Base-by-base conservation (phyloP, 2,329 filamentous ascomycete species). In the Phialemonium atrogriseum region DNA sequence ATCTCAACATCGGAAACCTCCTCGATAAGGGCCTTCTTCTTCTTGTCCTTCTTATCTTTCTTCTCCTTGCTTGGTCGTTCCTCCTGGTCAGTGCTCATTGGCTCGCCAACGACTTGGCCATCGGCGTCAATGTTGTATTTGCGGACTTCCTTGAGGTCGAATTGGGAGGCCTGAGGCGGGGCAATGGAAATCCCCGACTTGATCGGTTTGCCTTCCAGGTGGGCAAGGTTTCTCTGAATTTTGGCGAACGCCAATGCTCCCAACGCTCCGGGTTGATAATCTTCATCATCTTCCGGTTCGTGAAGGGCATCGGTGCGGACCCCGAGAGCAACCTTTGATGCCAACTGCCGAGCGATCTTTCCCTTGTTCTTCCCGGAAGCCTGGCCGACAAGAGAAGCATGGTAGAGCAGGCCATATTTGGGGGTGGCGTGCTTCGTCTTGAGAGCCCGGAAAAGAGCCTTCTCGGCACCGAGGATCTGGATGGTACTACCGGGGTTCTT, bases 371-470 rank as follows among this genome's bases (percentile, higher is more conserved):
- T 89, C 51, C 91, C 91, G 13, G 85, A 94, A 18, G 91, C 91
- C 66, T 98, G 91, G 26, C 91, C 93, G 44, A 98, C 93, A 27
- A 98, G 75, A 17, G 85, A 91, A 29, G 84, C 83, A 61, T 94
- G 84, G 65, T 91, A 93, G 56, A 93, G 85, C 43, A 94, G 73
- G 73, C 91, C 91, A 52, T 96, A 98, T 64, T 96, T 98, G 54
- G 91, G 91, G 23, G 91, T 98, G 54, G 95, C 87, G 61, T 96
- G 89, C 73, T 98, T 96, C 30, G 91, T 98, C 77, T 98, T 98
- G 42, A 98, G 72, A 13, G 91, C 91, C 52, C 91, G 80, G 80
- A 98, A 98, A 26, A 98, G 77, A 7, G 91, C 91, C 73, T 98
- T 98, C 68, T 98, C 91, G 38, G 91, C 91, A 68, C 91, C 91